Base-by-base conservation (phyloP, 805 yeast species). In the Wickerhamiella dianesei region DNA sequence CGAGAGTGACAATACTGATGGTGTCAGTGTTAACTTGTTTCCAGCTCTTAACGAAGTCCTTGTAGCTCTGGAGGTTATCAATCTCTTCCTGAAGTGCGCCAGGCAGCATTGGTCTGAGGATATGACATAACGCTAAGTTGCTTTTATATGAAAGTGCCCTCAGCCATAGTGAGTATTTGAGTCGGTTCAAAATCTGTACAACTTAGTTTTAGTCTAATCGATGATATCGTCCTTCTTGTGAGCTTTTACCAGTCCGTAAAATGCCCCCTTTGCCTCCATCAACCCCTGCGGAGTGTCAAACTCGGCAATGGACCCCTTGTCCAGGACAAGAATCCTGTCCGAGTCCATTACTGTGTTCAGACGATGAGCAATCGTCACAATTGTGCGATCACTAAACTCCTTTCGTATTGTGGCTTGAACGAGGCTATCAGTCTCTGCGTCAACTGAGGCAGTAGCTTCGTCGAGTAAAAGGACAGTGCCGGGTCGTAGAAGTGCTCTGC, bases 281-380 rank as follows among this genome's bases (percentile, higher is more conserved):
- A 57, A 50, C 1, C 45, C 40, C 6, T 44, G 45, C 0, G 89
- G 88, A 0, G 78, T 54, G 51, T 80, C 94, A 62, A 80, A 82
- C 62, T 85, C 94, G 43, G 68, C 73, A 18, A 83, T 73, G 50
- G 68, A 68, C 8, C 95, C 95, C 21, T 68, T 64, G 39, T 81
- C 88, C 44, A 85, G 65, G 1, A 82, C 85, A 48, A 84, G 63
- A 20, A 85, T 79, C 50, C 74, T 71, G 58, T 85, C 94, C 52
- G 80, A 78, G 57, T 84, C 92, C 75, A 83, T 64, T 44, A 84
- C 77, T 0, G 94, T 83, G 54, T 83, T 84, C 43, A 84, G 67
- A 55, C 94, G 72, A 60, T 84, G 95, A 0, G 95, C 95, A 57
- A 84, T 85, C 0, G 94, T 82, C 52, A 84, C 62, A 51, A 85